phyloP scores from a whole-genome alignment of 306 rosid genomes.

The Dalbergia cochinchinensis region DNA sequence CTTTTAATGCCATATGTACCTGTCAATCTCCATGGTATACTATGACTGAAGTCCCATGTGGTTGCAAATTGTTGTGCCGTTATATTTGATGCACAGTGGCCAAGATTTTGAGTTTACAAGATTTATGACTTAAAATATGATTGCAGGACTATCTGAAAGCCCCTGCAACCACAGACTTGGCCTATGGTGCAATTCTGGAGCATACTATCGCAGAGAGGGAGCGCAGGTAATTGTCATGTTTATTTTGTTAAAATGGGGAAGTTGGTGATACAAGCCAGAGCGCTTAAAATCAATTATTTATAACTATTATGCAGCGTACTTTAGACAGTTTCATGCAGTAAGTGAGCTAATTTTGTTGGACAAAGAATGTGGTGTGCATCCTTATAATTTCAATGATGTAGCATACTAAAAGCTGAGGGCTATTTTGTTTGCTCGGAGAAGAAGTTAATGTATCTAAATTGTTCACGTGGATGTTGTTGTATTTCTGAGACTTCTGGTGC shows the following conservation, averaged over 20 bases:
- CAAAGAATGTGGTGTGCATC: conserved; percentile 25
- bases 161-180: conserved; percentile 85
- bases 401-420: conserved; percentile 1
- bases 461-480: conserved; percentile 4
- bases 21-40: conserved; percentile 19
- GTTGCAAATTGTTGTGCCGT: conserved; percentile 39
- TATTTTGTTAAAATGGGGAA: conserved; percentile 34
- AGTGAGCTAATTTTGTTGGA: conserved; percentile 38
- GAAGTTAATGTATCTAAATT: conserved; percentile 37
- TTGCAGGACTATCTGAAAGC: conserved; percentile 93
- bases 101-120: conserved; percentile 32
- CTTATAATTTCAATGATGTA: conserved; percentile 8
- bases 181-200: conserved; percentile 91
- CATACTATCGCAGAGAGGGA: conserved; percentile 99
- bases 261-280: conserved; percentile 36
- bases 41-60: conserved; percentile 34
- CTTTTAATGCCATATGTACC: conserved; percentile 11
- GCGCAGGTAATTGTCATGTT: conserved; percentile 83
- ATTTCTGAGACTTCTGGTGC: conserved; percentile 27
- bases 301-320: conserved; percentile 6
- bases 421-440: conserved; percentile 27
- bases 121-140: conserved; percentile 47
- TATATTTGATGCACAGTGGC: conserved; percentile 34
- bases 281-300: conserved; percentile 29
- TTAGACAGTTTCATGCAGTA: conserved; percentile 25